Conservation (phyloP, 2,329 filamentous ascomycete species). For the Phyllosticta capitalensis region DNA sequence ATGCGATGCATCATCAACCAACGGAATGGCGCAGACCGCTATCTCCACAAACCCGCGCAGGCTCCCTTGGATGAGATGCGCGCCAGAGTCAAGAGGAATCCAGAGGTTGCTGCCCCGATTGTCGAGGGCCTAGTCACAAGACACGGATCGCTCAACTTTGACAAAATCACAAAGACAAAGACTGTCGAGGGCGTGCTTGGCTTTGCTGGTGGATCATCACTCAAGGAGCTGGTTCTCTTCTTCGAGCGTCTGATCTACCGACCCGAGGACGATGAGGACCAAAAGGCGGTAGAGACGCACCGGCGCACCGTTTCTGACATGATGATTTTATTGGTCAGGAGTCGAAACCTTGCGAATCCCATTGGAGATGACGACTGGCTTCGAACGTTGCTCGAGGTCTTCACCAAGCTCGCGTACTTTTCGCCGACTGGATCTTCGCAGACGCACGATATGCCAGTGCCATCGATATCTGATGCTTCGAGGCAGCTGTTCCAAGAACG, state of each 20-base stretch:
- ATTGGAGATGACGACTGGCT: conserved; percentile 33
- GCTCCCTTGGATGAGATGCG: conserved; percentile 67
- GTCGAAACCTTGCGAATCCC: conserved; percentile 23
- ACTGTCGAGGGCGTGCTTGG: conserved; percentile 67
- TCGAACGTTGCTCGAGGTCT: conserved; percentile 34
- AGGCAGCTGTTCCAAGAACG: conserved; percentile 45
- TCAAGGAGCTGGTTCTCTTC: conserved; percentile 46
- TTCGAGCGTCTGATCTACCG: conserved; percentile 38
- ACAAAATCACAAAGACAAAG: conserved; percentile 76
- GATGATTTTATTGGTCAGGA: conserved; percentile 41
- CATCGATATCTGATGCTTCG: conserved; percentile 37
- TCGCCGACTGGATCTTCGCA: conserved; percentile 24
- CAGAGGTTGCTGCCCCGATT: conserved; percentile 50
- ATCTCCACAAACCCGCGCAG: conserved; percentile 68
- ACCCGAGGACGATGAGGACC: conserved; percentile 34
- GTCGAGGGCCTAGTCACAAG: conserved; percentile 60
- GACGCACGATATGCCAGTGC: conserved; percentile 30
- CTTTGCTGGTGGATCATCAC: conserved; percentile 42
- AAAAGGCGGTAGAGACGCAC: conserved; percentile 35
- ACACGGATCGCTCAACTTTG: conserved; percentile 68
- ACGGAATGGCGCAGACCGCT: conserved; percentile 64
- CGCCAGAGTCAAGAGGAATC: conserved; percentile 51
- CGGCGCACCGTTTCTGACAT: conserved; percentile 44
- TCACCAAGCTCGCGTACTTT: conserved; percentile 44
- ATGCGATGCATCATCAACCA: conserved; percentile 77